phyloP scores from a whole-genome alignment of 768 basidiomycete genomes.

The Arthromyces matolae region DNA sequence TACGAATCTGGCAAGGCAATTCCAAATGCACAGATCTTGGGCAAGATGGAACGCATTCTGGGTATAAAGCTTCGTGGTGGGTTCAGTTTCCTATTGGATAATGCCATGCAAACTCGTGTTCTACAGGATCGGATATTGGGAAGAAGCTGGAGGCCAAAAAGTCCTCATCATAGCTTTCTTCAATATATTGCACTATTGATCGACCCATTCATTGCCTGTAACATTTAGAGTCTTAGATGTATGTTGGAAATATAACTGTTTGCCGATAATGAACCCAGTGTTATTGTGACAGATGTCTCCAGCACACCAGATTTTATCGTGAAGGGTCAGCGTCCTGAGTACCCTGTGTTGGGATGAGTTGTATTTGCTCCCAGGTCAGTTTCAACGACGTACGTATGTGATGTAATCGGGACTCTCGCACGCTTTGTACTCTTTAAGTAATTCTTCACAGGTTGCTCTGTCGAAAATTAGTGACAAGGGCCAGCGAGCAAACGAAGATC shows the following conservation, averaged over 20 bases:
- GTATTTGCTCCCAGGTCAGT: too few species aligned
- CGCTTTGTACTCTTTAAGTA: conserved; percentile 92
- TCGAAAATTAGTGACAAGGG: conserved; percentile 1
- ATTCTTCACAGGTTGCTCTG: conserved; percentile 82
- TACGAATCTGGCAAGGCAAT: conserved; percentile 87
- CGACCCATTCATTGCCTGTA: conserved; percentile 29
- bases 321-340: conserved; percentile 22
- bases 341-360: conserved; percentile 15
- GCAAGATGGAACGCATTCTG: conserved; percentile 83
- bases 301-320: conserved; percentile 12
- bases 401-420: conserved; percentile 96
- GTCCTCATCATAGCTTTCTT: conserved; percentile 45
- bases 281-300: too few species aligned
- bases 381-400: conserved; percentile 43
- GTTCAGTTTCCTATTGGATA: too few species aligned
- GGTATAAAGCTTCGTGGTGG: conserved; percentile 87
- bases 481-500: not conserved
- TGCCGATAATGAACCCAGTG: too few species aligned
- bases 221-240: conserved; percentile 17
- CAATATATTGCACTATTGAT: too few species aligned
- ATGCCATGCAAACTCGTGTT: not conserved
- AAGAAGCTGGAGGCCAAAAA: conserved; percentile 83
- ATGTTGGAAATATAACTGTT: not conserved
- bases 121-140: conserved; percentile 72
- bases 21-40: conserved; percentile 81